phyloP scores from a whole-genome alignment of 2,329 filamentous ascomycete genomes.

The Fusarium pilosicola region DNA sequence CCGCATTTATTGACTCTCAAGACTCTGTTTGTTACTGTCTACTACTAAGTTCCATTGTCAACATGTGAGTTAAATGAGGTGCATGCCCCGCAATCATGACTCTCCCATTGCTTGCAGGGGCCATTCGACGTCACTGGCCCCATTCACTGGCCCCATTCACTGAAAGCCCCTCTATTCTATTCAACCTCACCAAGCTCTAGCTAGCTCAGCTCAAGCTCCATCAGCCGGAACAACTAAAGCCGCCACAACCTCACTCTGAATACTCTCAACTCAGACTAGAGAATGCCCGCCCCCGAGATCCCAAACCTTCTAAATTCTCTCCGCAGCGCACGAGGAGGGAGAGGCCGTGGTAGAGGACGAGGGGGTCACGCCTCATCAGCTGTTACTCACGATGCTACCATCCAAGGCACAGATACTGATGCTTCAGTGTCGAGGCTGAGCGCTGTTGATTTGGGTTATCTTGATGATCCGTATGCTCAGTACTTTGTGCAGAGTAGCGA shows the following conservation, averaged over 20 bases:
- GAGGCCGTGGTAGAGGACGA: constrained; percentile 43
- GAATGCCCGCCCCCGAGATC: constrained; percentile 78
- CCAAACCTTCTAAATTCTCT: constrained; percentile 75
- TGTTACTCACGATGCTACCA: constrained; percentile 73
- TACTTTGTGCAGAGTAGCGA: constrained; percentile 68
- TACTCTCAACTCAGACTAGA: not conserved
- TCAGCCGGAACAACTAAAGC: constrained; percentile 11
- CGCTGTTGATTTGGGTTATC: constrained; percentile 85
- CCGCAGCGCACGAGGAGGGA: constrained; percentile 53
- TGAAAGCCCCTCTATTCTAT: not conserved
- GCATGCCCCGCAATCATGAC: constrained; percentile 26
- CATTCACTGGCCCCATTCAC: not conserved
- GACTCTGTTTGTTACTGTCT: not conserved
- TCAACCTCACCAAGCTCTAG: not conserved
- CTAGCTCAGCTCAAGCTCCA: not conserved
- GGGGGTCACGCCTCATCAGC: constrained; percentile 48
- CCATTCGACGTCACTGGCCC: constrained; percentile 23
- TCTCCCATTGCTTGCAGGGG: constrained; percentile 1
- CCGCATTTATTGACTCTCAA: not conserved
- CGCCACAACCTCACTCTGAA: not conserved
- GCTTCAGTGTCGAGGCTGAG: constrained; percentile 89
- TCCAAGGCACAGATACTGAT: constrained; percentile 92
- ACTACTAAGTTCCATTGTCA: not conserved
- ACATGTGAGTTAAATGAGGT: not conserved
- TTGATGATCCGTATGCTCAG: constrained; percentile 81